Conservation (phyloP, 2,329 filamentous ascomycete genomes). For the Pyricularia sp. region DNA sequence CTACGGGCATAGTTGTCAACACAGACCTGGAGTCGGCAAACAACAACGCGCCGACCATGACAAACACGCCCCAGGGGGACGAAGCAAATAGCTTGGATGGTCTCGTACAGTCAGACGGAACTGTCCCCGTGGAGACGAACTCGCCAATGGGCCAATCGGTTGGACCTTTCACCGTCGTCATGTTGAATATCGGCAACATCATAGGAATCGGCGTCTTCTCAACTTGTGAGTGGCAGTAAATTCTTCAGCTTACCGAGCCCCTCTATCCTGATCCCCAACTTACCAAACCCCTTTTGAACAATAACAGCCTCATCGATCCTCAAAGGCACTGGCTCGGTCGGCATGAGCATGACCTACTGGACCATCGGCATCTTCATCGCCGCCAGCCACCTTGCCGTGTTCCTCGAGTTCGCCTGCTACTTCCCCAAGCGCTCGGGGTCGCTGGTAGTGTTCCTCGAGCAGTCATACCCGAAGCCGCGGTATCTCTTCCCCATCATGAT, state of each 20-base stretch:
- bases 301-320: conserved; percentile 36
- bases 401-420: conserved; percentile 53
- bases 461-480: conserved; percentile 53
- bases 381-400: conserved; percentile 42
- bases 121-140: conserved; percentile 45
- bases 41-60: background rate
- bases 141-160: conserved; percentile 51
- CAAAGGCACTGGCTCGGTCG: conserved; percentile 48
- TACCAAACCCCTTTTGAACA: background rate
- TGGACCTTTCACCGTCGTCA: conserved; percentile 41
- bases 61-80: no score
- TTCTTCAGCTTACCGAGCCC: background rate
- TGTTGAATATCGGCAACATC: conserved; percentile 52
- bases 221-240: conserved; percentile 38
- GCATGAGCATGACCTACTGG: conserved; percentile 55
- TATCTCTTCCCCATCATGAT: conserved; percentile 56
- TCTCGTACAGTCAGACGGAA: background rate
- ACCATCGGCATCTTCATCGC: conserved; percentile 50
- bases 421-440: conserved; percentile 57
- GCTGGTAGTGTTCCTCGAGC: conserved; percentile 59
- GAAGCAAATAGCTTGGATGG: background rate
- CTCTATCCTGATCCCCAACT: background rate
- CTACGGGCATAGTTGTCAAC: background rate
- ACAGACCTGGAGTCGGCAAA: background rate
- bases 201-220: conserved; percentile 53